phyloP scores from a whole-genome alignment of 2,329 filamentous ascomycete species.

The Xylariaceae sp. region DNA sequence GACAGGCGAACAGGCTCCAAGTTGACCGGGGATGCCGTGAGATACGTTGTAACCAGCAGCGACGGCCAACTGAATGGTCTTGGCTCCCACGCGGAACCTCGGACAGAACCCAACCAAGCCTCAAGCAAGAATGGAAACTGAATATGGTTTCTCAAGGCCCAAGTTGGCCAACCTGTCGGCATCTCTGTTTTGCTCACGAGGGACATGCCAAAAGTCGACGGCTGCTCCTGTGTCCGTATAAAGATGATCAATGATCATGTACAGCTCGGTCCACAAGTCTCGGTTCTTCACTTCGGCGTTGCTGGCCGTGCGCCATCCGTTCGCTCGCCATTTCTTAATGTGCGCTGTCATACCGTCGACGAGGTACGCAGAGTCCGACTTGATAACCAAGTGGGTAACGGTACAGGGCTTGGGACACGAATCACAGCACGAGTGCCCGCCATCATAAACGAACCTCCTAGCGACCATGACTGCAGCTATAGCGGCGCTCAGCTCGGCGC shows the following conservation, averaged over 20 bases:
- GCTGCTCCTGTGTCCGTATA: neutral
- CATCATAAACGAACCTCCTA: too few relatives aligned
- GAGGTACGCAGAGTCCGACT: conserved; percentile 20
- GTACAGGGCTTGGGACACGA: conserved; percentile 10
- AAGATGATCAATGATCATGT: neutral
- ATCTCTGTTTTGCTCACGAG: conserved; percentile 11
- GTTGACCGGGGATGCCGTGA: too few relatives aligned
- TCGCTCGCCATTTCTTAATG: conserved; percentile 14
- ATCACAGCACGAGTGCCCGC: too few relatives aligned
- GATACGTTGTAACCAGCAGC: too few relatives aligned
- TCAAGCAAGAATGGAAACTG: too few relatives aligned
- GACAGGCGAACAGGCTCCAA: too few relatives aligned
- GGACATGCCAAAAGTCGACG: conserved; percentile 18
- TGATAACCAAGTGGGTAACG: conserved; percentile 13
- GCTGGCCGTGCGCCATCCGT: conserved; percentile 15
- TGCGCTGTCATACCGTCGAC: conserved; percentile 15
- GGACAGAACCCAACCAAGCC: too few relatives aligned
- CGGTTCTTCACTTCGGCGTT: conserved; percentile 12
- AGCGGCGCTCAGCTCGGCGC: too few relatives aligned
- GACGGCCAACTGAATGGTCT: too few relatives aligned
- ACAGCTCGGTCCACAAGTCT: conserved; percentile 9
- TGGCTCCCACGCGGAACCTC: too few relatives aligned
- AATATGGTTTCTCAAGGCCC: neutral
- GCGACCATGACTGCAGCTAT: too few relatives aligned
- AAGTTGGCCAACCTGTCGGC: conserved; percentile 12